Base-by-base conservation (phyloP, 1,284 basidiomycete genomes). In the Cryptococcus sp. region DNA sequence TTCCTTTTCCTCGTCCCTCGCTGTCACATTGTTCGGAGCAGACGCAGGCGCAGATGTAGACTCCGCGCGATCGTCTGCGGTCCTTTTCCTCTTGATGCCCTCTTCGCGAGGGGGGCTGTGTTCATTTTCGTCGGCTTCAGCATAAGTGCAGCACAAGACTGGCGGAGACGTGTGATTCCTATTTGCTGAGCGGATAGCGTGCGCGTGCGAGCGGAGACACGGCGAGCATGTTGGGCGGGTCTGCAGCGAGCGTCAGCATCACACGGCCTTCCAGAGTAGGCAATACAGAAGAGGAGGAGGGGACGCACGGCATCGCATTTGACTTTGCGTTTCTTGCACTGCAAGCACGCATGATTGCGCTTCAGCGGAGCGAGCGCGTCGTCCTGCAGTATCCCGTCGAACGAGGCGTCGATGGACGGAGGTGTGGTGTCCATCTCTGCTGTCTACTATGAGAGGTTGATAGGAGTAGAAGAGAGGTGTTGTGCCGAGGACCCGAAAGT, bases 291-390 rank as follows among this genome's bases (percentile, higher is more conserved):
- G 46, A 1, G n/a, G 25, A 25, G 11, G n/a, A 17, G 37, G n/a
- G 10, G 26, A 66, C 69, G 54, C 41, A 72, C 69, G 11, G 67
- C 75, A 54, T 75, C 73, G 50, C 75, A 77, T 57, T 75, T 74
- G 34, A 74, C 72, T 54, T 77, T 77, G 19, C 75, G 67, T 53
- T 73, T 73, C 64, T 77, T 77, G 63, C 75, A 77, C 61, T 74
- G 64, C 22, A 74, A 58, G 58, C 75, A 77, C 6, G 75, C 75
- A 50, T 74, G 73, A 60, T 77, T 77, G 7, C 75, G 58, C 56
- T 75, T 77, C 34, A 77, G 60, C 1, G 75, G 75, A 0, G 73
- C 72, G 37, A 77, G 65, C 1, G 70, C 61, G 48, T 75, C 73
- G 58, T 76, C 72, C 34, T 68, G 68, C 38, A 74, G 63, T 8